phyloP scores from a whole-genome alignment of 257 asterid genomes.

The Eustoma russellianum region DNA sequence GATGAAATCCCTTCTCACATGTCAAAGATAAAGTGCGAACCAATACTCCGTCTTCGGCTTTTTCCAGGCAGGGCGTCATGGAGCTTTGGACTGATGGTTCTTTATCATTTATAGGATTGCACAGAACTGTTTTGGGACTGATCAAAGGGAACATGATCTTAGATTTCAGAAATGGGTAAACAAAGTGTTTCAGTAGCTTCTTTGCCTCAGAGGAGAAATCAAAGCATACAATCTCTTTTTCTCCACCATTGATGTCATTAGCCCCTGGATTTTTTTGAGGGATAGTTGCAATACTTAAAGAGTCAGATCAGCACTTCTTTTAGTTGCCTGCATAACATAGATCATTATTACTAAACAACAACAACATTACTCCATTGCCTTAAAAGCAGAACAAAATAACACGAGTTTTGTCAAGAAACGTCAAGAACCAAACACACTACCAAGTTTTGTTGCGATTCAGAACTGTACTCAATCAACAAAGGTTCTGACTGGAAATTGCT shows the following conservation, averaged over 20 bases:
- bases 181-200: constrained; percentile 5
- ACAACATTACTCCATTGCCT: too few relatives aligned
- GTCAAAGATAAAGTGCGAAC: background rate
- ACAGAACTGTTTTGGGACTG: background rate
- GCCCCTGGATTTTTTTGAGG: background rate
- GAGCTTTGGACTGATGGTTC: constrained; percentile 1
- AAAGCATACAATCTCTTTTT: constrained; percentile 9
- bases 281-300: constrained; percentile 2
- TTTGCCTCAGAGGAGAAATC: constrained; percentile 15
- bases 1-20: background rate
- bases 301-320: constrained; percentile 4
- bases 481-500: constrained; percentile 32
- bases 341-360: background rate
- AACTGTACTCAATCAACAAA: constrained; percentile 42
- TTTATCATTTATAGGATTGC: background rate
- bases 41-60: background rate
- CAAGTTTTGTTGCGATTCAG: constrained; percentile 22
- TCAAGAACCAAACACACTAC: constrained; percentile 8
- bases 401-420: background rate
- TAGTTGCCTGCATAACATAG: constrained; percentile 19
- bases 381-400: background rate
- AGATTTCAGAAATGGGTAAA: constrained; percentile 1
- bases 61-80: constrained; percentile 1
- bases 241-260: constrained; percentile 5
- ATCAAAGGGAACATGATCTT: constrained; percentile 8